Evolutionary conservation across 225 moss, liverwort and hornwort species (phyloP), one percentile per base, ranked within the genome.

Genomic region (Rhytidiadelphus loreus): DNA sequence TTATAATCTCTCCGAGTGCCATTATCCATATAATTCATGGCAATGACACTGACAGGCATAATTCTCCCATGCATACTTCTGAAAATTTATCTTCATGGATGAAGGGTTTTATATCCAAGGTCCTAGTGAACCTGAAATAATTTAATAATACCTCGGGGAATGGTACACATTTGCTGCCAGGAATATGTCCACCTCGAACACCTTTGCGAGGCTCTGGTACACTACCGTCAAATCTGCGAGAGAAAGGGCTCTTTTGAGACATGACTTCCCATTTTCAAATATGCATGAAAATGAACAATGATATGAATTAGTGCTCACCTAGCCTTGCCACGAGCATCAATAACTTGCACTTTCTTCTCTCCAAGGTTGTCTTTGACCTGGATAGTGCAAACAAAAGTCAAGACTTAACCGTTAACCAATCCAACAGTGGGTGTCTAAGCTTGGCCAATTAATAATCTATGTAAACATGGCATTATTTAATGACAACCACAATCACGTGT

Each of bases 311-410:
- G 59, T 58, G 87, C 50, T 53, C 89, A 98, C 98, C 98, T 96
- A 80, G 93, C 94, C 87, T 95, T 96, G 86, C 95, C 93, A 39
- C 99, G 97, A 83, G 99, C 99, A 94, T 99, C 99, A 63, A 99
- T 91, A 60, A 96, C 93, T 91, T 93, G 94, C 83, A 88, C 93
- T 82, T 91, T 85, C 82, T 95, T 94, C 58, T 92, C 91, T 85
- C 86, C 88, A 78, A 99, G 92, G 89, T 95, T 99, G 57, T 83
- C 86, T 86, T 93, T 93, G 68, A 99, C 97, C 98, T 98, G 91
- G 56, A 88, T 11, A 39, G 53, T 78, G 52, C 50, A 87, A 89
- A 78, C 32, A 77, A 41, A 46, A 9, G 43, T 62, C 71, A 68
- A 83, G 37, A 72, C 11, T n/a, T 46, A 37, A 30, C 12, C 39